Conservation (phyloP, 345 rosid species). For the Viola odorata region DNA sequence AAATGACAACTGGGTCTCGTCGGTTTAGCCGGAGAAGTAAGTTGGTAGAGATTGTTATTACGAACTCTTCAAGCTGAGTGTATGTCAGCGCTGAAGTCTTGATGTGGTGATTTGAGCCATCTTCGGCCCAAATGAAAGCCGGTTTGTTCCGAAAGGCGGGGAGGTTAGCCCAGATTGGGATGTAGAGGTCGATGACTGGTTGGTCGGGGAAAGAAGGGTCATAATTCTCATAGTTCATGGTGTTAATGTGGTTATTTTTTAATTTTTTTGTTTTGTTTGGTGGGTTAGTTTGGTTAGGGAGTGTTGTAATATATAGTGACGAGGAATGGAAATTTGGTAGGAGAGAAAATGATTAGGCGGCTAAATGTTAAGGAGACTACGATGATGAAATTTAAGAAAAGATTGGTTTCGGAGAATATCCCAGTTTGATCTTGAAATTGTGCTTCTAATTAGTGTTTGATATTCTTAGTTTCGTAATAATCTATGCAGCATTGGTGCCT, state of each 20-base stretch:
- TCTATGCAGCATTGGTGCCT: background rate
- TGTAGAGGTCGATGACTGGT: constrained; percentile 53
- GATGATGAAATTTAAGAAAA: background rate
- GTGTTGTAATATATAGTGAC: constrained; percentile 2
- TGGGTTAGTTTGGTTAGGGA: background rate
- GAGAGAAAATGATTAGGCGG: background rate
- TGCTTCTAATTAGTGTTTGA: background rate
- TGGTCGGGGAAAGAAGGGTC: constrained; percentile 57
- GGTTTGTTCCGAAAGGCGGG: constrained; percentile 43
- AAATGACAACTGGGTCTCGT: constrained; percentile 40
- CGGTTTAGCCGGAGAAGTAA: constrained; percentile 23
- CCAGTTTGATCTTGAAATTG: constrained; percentile 5
- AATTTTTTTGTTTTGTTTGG: background rate
- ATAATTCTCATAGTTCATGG: constrained; percentile 47
- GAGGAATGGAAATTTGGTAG: too few species aligned
- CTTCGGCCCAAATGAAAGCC: constrained; percentile 41
- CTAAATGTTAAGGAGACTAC: background rate
- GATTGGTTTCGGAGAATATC: constrained; percentile 29
- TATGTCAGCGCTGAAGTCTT: constrained; percentile 27
- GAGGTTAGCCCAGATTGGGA: constrained; percentile 46
- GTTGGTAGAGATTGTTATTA: constrained; percentile 26
- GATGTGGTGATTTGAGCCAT: constrained; percentile 1
- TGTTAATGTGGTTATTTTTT: background rate
- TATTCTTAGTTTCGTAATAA: background rate
- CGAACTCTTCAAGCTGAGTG: constrained; percentile 41